These are phyloP conservation scores for Pichia kluyveri DNA, from an alignment of 805 yeast genomes.

Conservation along the genomic window DNA sequence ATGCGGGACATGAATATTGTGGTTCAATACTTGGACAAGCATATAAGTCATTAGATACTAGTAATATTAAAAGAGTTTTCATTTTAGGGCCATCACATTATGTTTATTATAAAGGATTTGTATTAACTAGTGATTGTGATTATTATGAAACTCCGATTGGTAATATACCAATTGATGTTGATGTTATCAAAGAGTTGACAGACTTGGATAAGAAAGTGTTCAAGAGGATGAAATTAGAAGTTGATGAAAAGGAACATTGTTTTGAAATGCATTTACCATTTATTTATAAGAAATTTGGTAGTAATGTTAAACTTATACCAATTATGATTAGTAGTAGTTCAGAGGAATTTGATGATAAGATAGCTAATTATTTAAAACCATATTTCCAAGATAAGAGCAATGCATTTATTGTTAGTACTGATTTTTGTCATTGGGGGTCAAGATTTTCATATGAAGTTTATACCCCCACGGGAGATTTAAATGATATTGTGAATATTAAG, in stretches of 20 bases:
- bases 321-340: slow-evolving; percentile 65
- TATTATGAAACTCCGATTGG: slow-evolving; percentile 81
- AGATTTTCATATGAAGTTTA: slow-evolving; percentile 53
- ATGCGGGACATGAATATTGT: slow-evolving; percentile 86
- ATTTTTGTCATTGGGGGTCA: slow-evolving; percentile 92
- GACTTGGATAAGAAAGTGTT: slow-evolving; percentile 32
- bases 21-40: slow-evolving; percentile 73
- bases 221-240: slow-evolving; percentile 43
- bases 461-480: slow-evolving; percentile 28
- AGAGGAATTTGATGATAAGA: slow-evolving; percentile 30
- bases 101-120: slow-evolving; percentile 61
- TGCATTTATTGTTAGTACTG: slow-evolving; percentile 77
- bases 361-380: slow-evolving; percentile 43
- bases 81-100: slow-evolving; percentile 92
- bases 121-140: slow-evolving; percentile 42
- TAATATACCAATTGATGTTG: slow-evolving; percentile 53
- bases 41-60: slow-evolving; percentile 59
- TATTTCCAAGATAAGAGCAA: slow-evolving; percentile 45
- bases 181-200: slow-evolving; percentile 30
- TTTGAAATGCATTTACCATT: slow-evolving; percentile 92
- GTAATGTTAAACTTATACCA: slow-evolving; percentile 48
- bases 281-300: slow-evolving; percentile 33
- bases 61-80: slow-evolving; percentile 53
- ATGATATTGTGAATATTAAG: slow-evolving; percentile 11
- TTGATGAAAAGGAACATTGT: slow-evolving; percentile 83